These are phyloP conservation scores for Balansia obtecta DNA, from an alignment of 2,329 filamentous ascomycete species.

Conservation along the genomic window DNA sequence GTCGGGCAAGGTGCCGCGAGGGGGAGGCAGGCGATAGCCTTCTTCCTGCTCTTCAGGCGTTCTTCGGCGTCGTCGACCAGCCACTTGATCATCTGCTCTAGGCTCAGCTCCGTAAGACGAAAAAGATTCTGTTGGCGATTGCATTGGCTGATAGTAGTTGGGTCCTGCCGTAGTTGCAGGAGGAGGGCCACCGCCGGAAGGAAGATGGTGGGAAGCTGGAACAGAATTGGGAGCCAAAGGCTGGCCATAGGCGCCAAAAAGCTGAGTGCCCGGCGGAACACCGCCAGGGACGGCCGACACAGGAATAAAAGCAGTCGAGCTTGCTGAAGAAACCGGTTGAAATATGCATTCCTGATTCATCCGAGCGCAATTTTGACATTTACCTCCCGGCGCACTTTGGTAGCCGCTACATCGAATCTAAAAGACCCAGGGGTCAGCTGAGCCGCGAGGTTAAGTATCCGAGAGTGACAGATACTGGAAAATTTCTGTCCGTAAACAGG, in stretches of 20 bases:
- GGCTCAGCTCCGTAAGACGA: conserved; percentile 24
- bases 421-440: conserved; percentile 3
- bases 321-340: conserved; percentile 44
- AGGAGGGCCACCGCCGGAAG: conserved; percentile 10
- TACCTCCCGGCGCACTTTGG: conserved; percentile 44
- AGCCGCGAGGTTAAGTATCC: conserved; percentile 22
- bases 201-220: conserved; percentile 14
- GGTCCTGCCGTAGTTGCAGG: conserved; percentile 19
- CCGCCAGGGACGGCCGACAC: conserved; percentile 46
- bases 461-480: too few species aligned
- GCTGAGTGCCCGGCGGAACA: conserved; percentile 41
- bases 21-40: conserved; percentile 32
- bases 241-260: conserved; percentile 46
- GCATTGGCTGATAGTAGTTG: conserved; percentile 28
- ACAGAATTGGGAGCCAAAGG: conserved; percentile 29
- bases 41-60: conserved; percentile 28
- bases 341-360: conserved; percentile 51
- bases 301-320: conserved; percentile 45
- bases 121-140: conserved; percentile 32
- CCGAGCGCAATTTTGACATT: conserved; percentile 48
- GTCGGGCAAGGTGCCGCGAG: conserved; percentile 27
- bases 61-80: conserved; percentile 22
- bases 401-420: conserved; percentile 51
- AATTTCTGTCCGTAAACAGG: too few species aligned
- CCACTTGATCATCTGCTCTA: conserved; percentile 19